Evolutionary conservation across 2,329 filamentous ascomycete genomes (phyloP), one percentile per base, ranked within the genome.

Genomic region (Pseudonectria foliicola): DNA sequence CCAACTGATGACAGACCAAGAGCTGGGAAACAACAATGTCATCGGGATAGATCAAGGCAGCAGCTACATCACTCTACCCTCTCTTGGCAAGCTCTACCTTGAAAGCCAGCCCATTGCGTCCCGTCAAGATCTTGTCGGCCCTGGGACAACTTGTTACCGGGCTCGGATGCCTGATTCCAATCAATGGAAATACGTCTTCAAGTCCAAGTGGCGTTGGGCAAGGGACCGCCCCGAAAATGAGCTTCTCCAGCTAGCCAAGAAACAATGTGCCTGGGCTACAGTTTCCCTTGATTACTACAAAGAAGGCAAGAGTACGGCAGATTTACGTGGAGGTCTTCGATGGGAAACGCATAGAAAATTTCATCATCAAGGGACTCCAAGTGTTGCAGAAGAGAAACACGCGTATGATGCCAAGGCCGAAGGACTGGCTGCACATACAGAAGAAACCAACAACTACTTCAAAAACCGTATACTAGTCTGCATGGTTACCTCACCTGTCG

Each of bases 201-300:
- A 60, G 34, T 55, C 56, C 36, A 57, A 55, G 36, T 60, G 56
- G 57, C 55, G 56, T 13, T 55, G 49, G 52, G 49, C 43, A 4
- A 48, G 44, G 29, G 41, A 50, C 0, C 51, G 49, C 36, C 44
- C 52, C 2, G 59, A 62, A 39, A 45, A 55, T 15, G 53, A 60
- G 43, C 46, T 61, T 36, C 44, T 61, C 14, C 49, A 38, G 25
- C 30, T 56, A 31, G 53, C 44, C 13, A 44, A 49, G 33, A 18
- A 56, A 32, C 56, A 50, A 45, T 26, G 39, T 18, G 53, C 45
- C 24, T 54, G 48, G 44, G 55, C 52, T 31, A 45, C 46, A 18
- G 18, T 55, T 15, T 56, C 50, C 7, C 48, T 61, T 38, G 37
- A 50, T 37, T 45, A 50, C 37, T 56, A 43, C 34, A 29, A 43